A percentile compares a stretch with the other conserved stretches of the same genome.
These are phyloP conservation scores for Straminergon stramineum DNA, from an alignment of 225 moss, liverwort and hornwort species.

Conservation along the genomic window DNA sequence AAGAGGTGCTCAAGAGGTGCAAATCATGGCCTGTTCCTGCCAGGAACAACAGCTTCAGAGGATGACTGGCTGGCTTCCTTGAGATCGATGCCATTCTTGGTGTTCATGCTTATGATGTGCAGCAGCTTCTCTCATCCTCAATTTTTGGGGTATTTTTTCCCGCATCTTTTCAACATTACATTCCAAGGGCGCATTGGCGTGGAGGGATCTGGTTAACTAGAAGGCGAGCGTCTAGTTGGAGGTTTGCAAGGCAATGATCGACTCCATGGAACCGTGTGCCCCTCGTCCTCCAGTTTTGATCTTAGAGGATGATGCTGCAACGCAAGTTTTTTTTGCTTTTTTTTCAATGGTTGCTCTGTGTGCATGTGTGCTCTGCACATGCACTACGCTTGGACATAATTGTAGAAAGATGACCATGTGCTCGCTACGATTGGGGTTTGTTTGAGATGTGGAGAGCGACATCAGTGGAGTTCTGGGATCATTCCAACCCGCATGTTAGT, in stretches of 20 bases:
- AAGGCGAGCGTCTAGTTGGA: background rate
- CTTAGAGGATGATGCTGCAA: background rate
- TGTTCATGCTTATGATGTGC: background rate
- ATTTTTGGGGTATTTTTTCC: background rate
- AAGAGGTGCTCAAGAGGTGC: background rate
- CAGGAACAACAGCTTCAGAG: background rate
- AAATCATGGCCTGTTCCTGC: background rate
- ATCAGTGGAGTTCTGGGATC: background rate
- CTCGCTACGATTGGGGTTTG: background rate
- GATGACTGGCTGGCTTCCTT: background rate
- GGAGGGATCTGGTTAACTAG: background rate
- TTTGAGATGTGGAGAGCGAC: background rate
- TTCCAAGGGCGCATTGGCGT: background rate
- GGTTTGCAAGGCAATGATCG: background rate
- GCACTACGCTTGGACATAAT: background rate
- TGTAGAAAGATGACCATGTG: constrained; percentile 8
- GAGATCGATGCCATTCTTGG: background rate
- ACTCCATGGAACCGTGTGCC: background rate
- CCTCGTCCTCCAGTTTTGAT: constrained; percentile 24
- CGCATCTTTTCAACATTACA: background rate
- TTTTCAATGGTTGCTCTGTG: background rate
- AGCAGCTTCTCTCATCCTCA: background rate
- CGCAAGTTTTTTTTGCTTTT: background rate
- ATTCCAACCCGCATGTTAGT: background rate
- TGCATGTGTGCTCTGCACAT: background rate